Evolutionary conservation across 306 rosid genomes (phyloP).

Genomic region (Gillenia trifoliata): DNA sequence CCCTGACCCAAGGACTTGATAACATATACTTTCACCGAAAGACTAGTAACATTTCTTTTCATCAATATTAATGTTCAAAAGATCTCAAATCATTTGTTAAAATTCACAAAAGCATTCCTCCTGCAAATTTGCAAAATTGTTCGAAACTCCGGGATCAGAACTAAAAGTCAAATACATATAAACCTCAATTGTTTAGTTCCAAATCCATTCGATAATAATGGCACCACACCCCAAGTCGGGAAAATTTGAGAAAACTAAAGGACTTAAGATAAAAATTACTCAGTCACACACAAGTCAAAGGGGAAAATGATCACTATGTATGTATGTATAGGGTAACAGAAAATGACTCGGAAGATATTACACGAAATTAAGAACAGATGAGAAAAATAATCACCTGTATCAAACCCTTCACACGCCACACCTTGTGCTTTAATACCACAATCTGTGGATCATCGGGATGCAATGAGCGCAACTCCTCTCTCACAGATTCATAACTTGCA

Average conservation of each 20-base stretch:
- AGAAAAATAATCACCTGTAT: slow-evolving; percentile 62
- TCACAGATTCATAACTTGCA: slow-evolving; percentile 79
- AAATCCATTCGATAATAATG: background rate
- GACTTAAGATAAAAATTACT: background rate
- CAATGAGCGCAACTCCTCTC: slow-evolving; percentile 67
- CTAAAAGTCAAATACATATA: background rate
- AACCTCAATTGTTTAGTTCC: background rate
- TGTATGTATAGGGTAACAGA: background rate
- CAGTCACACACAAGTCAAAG: background rate
- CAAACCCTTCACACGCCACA: slow-evolving; percentile 99
- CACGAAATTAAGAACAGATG: slow-evolving; percentile 19
- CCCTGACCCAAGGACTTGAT: no score
- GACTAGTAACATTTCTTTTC: background rate
- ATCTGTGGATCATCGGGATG: slow-evolving; percentile 96
- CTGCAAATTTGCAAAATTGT: background rate
- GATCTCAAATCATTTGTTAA: background rate
- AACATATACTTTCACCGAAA: background rate
- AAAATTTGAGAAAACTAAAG: background rate
- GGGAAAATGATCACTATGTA: background rate
- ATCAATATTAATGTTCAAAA: background rate
- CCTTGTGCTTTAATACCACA: slow-evolving; percentile 81
- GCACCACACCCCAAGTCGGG: background rate
- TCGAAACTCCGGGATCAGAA: background rate
- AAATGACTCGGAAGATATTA: background rate
- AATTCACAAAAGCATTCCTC: background rate